Conservation (phyloP, 1,284 basidiomycete genomes). For the Ustilago loliicola region DNA sequence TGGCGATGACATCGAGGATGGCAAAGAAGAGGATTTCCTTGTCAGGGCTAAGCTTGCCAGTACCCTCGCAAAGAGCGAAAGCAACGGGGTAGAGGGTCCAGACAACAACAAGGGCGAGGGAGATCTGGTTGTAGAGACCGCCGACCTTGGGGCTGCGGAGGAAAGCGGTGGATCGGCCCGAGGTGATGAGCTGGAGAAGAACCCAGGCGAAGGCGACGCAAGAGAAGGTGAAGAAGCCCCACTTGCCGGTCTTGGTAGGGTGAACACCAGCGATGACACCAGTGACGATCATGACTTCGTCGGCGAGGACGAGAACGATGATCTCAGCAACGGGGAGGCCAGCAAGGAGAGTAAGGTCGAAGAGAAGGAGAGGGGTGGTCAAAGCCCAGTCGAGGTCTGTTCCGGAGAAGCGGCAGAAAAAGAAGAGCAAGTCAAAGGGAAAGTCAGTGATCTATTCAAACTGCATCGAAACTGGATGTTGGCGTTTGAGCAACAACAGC, state of each 20-base stretch:
- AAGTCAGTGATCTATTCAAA: constrained; percentile 9
- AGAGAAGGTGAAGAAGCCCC: constrained; percentile 62
- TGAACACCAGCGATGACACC: constrained; percentile 60
- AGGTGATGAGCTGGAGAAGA: constrained; percentile 52
- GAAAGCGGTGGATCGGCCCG: constrained; percentile 56
- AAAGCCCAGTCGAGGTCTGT: constrained; percentile 63
- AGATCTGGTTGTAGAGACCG: constrained; percentile 61
- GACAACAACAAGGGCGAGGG: constrained; percentile 57
- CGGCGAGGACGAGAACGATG: constrained; percentile 54
- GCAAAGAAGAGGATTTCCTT: constrained; percentile 61
- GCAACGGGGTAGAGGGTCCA: constrained; percentile 61
- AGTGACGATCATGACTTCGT: constrained; percentile 61
- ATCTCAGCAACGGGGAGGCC: constrained; percentile 62
- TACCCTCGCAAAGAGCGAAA: constrained; percentile 58
- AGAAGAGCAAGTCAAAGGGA: background rate
- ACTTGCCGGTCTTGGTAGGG: constrained; percentile 57
- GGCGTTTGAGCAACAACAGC: too few species aligned
- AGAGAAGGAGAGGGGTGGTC: constrained; percentile 59
- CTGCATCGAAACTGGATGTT: too few species aligned
- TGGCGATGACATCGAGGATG: constrained; percentile 61
- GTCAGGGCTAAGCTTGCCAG: constrained; percentile 57
- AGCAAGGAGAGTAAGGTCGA: constrained; percentile 60
- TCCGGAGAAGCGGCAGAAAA: background rate
- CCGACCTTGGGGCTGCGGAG: constrained; percentile 61
- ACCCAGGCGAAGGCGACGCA: constrained; percentile 54